These are phyloP conservation scores for Cymbopogon flexuosus DNA, from an alignment of 202 grass and related monocot species.

Conservation along the genomic window DNA sequence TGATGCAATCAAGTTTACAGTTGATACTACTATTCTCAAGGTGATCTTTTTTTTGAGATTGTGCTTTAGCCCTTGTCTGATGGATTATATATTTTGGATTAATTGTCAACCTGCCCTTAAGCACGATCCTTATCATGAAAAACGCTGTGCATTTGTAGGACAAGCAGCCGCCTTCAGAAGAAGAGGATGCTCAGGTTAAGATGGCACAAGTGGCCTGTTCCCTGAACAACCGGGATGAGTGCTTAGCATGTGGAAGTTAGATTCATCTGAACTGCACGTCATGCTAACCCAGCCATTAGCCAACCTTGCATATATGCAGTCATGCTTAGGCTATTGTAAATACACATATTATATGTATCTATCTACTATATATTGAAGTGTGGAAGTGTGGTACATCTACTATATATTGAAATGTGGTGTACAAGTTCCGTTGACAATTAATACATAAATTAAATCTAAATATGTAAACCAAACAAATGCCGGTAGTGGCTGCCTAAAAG, in stretches of 20 bases:
- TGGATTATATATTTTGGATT: conserved; percentile 43
- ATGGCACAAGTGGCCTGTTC: conserved; percentile 90
- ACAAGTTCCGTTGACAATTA: too few species aligned
- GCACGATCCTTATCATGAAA: background rate
- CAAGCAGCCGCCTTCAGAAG: conserved; percentile 27
- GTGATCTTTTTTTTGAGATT: background rate
- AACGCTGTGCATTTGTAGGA: conserved; percentile 26
- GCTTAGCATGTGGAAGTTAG: conserved; percentile 83
- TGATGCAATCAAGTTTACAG: conserved; percentile 96
- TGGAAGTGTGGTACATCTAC: too few species aligned
- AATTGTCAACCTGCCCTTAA: conserved; percentile 40
- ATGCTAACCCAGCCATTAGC: background rate
- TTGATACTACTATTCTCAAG: conserved; percentile 67
- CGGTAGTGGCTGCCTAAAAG: too few species aligned
- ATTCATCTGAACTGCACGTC: background rate
- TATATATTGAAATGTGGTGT: too few species aligned
- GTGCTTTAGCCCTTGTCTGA: background rate
- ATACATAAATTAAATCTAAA: too few species aligned
- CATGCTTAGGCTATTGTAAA: background rate
- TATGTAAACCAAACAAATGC: too few species aligned
- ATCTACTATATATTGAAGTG: too few species aligned
- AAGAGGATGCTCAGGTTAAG: conserved; percentile 62
- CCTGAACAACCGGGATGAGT: conserved; percentile 78
- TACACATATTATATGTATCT: background rate
- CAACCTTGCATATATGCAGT: background rate